These are phyloP conservation scores for Coemansia sp. DNA, from an alignment of 192 early-diverging fungal genomes.

Conservation along the genomic window DNA sequence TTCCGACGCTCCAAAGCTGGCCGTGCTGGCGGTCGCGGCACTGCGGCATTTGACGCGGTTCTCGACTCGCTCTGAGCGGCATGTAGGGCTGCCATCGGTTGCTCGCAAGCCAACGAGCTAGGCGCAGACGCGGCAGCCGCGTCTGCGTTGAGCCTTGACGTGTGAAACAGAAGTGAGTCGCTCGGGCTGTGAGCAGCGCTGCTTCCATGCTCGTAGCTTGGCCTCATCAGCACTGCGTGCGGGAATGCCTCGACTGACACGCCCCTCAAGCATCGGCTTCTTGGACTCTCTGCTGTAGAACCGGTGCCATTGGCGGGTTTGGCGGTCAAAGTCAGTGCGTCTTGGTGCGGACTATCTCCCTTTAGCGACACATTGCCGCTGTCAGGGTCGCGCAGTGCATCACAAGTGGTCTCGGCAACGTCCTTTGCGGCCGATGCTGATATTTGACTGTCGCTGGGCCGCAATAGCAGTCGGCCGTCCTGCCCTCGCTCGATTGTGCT, in stretches of 20 bases:
- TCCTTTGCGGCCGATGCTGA: neutral
- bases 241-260: conserved; percentile 19
- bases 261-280: neutral
- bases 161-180: conserved; percentile 24
- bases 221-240: neutral
- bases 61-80: neutral
- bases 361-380: conserved; percentile 9
- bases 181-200: neutral
- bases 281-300: neutral
- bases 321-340: neutral
- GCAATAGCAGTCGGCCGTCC: conserved; percentile 34
- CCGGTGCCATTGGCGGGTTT: neutral
- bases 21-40: neutral
- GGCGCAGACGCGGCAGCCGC: neutral
- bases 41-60: neutral
- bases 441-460: conserved; percentile 14
- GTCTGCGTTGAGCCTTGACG: neutral
- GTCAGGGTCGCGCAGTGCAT: neutral
- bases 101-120: neutral
- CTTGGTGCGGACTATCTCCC: conserved; percentile 7
- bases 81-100: neutral
- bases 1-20: neutral
- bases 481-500: conserved; percentile 45
- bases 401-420: neutral
- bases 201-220: neutral